Evolutionary conservation across 1,139 yeast species (phyloP).

Genomic region (Protomyces gravidus): DNA sequence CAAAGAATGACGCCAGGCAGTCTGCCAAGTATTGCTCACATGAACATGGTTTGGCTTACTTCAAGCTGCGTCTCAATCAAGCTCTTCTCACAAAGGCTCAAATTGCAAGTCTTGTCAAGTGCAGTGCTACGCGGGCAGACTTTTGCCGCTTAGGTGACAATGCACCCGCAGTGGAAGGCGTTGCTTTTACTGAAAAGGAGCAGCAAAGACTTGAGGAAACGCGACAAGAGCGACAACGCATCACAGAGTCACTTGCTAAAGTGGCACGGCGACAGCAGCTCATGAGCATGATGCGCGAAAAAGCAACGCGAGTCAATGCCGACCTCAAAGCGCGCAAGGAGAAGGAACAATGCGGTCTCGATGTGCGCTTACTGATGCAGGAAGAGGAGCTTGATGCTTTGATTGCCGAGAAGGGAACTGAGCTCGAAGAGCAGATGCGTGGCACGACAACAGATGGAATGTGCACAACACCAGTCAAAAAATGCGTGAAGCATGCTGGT

Average conservation of each 20-base stretch:
- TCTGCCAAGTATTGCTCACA: conserved; percentile 67
- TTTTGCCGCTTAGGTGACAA: conserved; percentile 41
- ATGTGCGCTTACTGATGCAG: conserved; percentile 37
- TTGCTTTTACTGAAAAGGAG: conserved; percentile 32
- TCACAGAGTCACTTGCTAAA: conserved; percentile 29
- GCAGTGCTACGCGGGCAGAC: conserved; percentile 40
- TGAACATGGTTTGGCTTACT: conserved; percentile 62
- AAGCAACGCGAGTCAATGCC: conserved; percentile 29
- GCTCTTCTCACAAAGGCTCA: conserved; percentile 32
- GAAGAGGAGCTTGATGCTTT: conserved; percentile 32
- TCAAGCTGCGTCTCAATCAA: conserved; percentile 40
- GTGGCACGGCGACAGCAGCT: conserved; percentile 31
- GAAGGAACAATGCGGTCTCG: conserved; percentile 47
- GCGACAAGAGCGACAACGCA: conserved; percentile 4
- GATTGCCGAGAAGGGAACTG: conserved; percentile 32
- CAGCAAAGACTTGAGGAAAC: conserved; percentile 14
- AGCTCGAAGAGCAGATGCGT: conserved; percentile 30
- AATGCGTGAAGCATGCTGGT: conserved; percentile 62
- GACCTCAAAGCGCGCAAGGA: conserved; percentile 35
- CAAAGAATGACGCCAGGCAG: background rate
- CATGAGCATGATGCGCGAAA: conserved; percentile 34
- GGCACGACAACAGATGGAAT: conserved; percentile 37
- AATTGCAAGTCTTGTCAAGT: conserved; percentile 41
- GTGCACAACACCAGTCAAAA: conserved; percentile 61
- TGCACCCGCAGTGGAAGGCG: conserved; percentile 38